Evolutionary conservation across 2,329 filamentous ascomycete species (phyloP), one percentile per base, ranked within the genome.

Genomic region (Hirsutella thompsonii): DNA sequence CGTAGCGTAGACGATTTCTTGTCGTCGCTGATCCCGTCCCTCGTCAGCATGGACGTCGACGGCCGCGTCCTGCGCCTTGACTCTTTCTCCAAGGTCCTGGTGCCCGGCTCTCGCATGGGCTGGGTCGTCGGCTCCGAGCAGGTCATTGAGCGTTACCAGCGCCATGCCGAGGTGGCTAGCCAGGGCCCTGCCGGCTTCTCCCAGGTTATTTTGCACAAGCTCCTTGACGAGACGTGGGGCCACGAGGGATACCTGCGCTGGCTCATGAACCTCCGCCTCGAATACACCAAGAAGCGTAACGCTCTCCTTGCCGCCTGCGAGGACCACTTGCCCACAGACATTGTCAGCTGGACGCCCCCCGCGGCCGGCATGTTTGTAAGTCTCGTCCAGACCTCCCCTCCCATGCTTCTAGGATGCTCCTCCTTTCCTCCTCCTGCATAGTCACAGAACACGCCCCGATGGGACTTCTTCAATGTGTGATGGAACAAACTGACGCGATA

Each of bases 141-240:
- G 64, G 71, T 98, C 44, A 67, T 93, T 43, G 84, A 94, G 60
- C 75, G 83, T 32, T 94, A 86, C 61, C 69, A 81, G 46, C 81
- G 83, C 36, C 86, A 93, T 61, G 80, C 81, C 48, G 92, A 98
- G 61, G 77, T 82, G 19, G 82, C 79, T 32, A 87, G 80, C 36
- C 92, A 98, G 57, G 87, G 85, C 16, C 88, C 92, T 0, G 81
- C 77, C 42, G 92, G 92, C 35, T 75, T 94, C 53, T 79, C 83
- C 0, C 90, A 96, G 64, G 68, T 92, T 19, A 69, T 90, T 8
- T 65, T 96, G 41, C 89, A 84, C 67, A 93, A 94, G 64, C 69
- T 98, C 19, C 70, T 98, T 2, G 92, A 98, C 49, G 87, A 94
- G 61, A 79, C 81, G 38, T 98, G 92, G 92, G 92, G 90, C 20